These are phyloP conservation scores for Nymphaea colorata DNA, from an alignment of 164 flowering plant species.

Conservation along the genomic window DNA sequence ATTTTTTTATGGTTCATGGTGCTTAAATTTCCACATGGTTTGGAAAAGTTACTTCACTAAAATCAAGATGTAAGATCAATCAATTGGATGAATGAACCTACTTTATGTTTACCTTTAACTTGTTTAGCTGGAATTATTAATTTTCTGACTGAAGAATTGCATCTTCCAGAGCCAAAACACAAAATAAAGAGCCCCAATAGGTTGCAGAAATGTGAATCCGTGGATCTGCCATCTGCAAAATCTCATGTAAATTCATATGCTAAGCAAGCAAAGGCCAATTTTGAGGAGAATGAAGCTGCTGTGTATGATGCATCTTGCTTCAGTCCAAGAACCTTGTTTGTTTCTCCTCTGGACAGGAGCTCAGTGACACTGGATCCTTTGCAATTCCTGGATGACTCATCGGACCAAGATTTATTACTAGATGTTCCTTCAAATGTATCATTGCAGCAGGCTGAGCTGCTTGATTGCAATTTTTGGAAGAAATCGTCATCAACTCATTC, in stretches of 20 bases:
- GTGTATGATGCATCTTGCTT: constrained; percentile 45
- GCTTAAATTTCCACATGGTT: too few species aligned
- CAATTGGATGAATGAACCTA: too few species aligned
- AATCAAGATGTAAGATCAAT: too few species aligned
- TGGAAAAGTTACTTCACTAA: too few species aligned
- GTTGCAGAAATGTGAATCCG: constrained; percentile 2
- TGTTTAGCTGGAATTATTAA: too few species aligned
- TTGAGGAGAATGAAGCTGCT: constrained; percentile 26
- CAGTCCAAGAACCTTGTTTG: constrained; percentile 60
- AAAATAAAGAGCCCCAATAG: constrained; percentile 42
- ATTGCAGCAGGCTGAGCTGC: constrained; percentile 86
- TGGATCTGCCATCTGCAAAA: constrained; percentile 1
- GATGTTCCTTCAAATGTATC: constrained; percentile 66
- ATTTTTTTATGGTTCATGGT: too few species aligned
- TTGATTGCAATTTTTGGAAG: constrained; percentile 14
- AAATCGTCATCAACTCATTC: background rate
- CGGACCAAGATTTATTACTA: constrained; percentile 75
- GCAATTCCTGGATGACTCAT: constrained; percentile 36
- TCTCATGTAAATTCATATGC: constrained; percentile 1
- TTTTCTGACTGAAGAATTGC: too few species aligned
- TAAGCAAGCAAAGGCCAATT: constrained; percentile 18
- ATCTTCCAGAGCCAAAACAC: constrained; percentile 37
- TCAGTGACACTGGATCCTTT: constrained; percentile 47
- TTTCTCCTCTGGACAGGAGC: constrained; percentile 46
- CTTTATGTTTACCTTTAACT: too few species aligned